phyloP scores from a whole-genome alignment of 306 rosid genomes.

The Sesbania bispinosa region DNA sequence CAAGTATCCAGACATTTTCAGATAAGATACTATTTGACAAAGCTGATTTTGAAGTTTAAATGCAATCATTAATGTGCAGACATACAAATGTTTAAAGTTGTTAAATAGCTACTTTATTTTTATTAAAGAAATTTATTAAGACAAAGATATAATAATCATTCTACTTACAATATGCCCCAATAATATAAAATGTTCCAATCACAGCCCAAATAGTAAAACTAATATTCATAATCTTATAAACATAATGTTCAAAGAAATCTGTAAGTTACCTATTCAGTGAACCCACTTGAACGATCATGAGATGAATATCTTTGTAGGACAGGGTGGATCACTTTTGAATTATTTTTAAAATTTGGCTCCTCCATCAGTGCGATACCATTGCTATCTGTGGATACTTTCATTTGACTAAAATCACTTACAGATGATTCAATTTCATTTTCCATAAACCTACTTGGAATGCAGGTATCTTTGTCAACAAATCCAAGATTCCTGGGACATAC shows the following conservation, averaged over 20 bases:
- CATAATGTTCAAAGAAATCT: not conserved
- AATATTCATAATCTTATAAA: conserved; percentile 18
- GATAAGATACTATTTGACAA: not conserved
- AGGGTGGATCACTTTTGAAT: conserved; percentile 36
- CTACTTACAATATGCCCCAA: not conserved
- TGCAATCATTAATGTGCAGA: not conserved
- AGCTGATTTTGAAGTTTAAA: conserved; percentile 6
- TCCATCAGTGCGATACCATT: conserved; percentile 46
- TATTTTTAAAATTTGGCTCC: conserved; percentile 41
- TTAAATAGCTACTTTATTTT: conserved; percentile 1
- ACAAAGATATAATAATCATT: not conserved
- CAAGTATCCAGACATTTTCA: not conserved
- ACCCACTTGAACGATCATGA: conserved; percentile 40
- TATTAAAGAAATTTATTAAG: not conserved
- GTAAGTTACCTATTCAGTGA: conserved; percentile 51
- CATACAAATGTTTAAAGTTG: not conserved
- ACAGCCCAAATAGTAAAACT: not conserved
- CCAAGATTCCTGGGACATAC: conserved; percentile 39
- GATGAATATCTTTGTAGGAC: conserved; percentile 38
- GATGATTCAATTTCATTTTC: conserved; percentile 47
- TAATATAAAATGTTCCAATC: not conserved
- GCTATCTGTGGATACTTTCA: conserved; percentile 38
- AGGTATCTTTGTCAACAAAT: conserved; percentile 44
- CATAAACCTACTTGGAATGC: conserved; percentile 50
- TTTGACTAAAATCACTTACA: conserved; percentile 38